phyloP scores from a whole-genome alignment of 495 filamentous ascomycete genomes.

The Penicillium paradoxum region DNA sequence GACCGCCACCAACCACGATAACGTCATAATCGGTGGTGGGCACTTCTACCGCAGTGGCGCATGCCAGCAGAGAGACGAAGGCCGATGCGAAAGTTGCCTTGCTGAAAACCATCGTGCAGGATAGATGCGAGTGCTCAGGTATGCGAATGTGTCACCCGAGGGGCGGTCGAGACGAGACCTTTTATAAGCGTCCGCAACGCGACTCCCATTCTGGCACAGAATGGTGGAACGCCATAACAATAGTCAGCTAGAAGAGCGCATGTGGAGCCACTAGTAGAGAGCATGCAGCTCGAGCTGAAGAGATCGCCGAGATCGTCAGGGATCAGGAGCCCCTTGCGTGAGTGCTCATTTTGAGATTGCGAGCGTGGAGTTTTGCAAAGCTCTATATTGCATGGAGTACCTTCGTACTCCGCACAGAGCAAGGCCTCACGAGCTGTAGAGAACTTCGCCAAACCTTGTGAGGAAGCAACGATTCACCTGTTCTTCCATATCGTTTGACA shows the following conservation, averaged over 20 bases:
- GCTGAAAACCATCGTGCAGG: neutral
- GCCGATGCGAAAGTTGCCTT: constrained; percentile 4
- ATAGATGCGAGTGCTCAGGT: neutral
- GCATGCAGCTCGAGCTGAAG: neutral
- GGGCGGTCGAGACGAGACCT: neutral
- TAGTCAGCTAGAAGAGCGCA: neutral
- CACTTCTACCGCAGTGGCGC: constrained; percentile 12
- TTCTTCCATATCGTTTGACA: neutral
- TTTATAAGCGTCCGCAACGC: neutral
- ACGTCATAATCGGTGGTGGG: constrained; percentile 31
- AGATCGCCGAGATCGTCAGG: neutral
- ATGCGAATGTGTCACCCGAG: no score
- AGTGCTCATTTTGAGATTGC: neutral
- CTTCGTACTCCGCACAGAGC: no score
- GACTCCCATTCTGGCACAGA: neutral
- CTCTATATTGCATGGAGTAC: neutral
- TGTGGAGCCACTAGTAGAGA: neutral
- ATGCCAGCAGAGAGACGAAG: constrained; percentile 16
- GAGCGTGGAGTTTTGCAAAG: neutral
- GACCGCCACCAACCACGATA: constrained; percentile 32
- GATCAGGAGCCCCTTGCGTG: neutral
- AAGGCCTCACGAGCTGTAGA: neutral
- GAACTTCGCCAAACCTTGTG: neutral
- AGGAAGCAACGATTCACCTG: neutral
- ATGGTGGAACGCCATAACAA: neutral